Evolutionary conservation across 768 basidiomycete genomes (phyloP), one percentile per base, ranked within the genome.

Genomic region (Tulasnella sp.): DNA sequence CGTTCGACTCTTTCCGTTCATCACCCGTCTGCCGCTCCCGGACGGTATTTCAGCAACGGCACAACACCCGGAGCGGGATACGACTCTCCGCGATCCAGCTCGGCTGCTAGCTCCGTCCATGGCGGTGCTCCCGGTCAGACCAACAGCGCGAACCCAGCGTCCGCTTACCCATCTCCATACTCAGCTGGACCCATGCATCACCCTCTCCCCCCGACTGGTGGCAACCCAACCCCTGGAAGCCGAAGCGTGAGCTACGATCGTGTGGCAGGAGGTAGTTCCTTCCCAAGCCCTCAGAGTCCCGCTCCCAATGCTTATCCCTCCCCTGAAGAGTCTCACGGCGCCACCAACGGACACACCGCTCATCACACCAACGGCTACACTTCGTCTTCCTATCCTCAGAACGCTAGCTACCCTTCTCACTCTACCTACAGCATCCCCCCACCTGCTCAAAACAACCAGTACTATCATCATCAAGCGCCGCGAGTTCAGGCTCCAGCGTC

Each of bases 161-260:
- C 90, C 86, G 73, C 84, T 82, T 5, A 83, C 82, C 80, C 83
- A 82, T 73, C 85, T 86, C 10, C 84, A 84, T 78, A 85, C 87
- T 37, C 88, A 86, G 0, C 85, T 88, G 0, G 86, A 87, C 2
- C 88, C 88, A 0, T 85, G 88, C 3, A 87, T 87, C 0, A 82
- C 83, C 2, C 74, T 84, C 23, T 89, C 88, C 78, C 86, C 86
- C 18, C 80, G 86, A n/a, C 80, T 83, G 79, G 83, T 35, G 79
- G 86, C 44, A 83, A 88, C 3, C 82, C 48, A 40, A 72, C 7
- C 82, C 82, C 26, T 78, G 83, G 76, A 82, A 29, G 29, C 74
- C 84, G 35, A 82, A 84, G 18, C 81, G 83, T 55, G 70, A 73
- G 67, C 44, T 71, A 77, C 23, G 77, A 77, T 72, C 77, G 70